phyloP scores from a whole-genome alignment of 2,329 filamentous ascomycete species.

The Eurotiales sp. region DNA sequence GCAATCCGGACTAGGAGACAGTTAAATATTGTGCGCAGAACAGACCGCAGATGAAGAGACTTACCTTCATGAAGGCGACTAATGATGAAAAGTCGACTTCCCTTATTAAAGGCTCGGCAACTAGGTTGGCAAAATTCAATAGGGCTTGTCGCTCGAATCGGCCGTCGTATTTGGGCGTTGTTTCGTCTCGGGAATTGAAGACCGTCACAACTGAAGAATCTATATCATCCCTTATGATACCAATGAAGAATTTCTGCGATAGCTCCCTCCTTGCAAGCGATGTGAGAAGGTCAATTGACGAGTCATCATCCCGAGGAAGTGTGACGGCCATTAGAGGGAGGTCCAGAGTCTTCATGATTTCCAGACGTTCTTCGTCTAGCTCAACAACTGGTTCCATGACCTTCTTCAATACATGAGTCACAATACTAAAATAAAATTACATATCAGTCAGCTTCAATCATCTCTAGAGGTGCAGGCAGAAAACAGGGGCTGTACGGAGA shows the following conservation, averaged over 20 bases:
- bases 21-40: neutral
- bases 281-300: neutral
- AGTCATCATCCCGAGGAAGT: neutral
- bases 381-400: neutral
- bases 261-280: slow-evolving; percentile 7
- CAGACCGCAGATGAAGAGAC: neutral
- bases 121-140: slow-evolving; percentile 3
- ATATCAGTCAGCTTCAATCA: neutral
- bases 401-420: slow-evolving; percentile 8
- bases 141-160: neutral
- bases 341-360: slow-evolving; percentile 3
- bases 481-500: neutral
- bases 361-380: slow-evolving; percentile 8
- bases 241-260: slow-evolving; percentile 8
- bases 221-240: neutral
- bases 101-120: slow-evolving; percentile 3
- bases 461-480: neutral
- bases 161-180: slow-evolving; percentile 7
- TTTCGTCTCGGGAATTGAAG: slow-evolving; percentile 6
- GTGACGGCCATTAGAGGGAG: slow-evolving; percentile 6
- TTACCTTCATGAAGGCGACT: slow-evolving; percentile 11
- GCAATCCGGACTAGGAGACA: slow-evolving; percentile 4
- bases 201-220: neutral
- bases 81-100: slow-evolving; percentile 5
- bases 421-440: neutral